Base-by-base conservation (phyloP, 176 grass and related monocot genomes). In the Aegilops tauschii region DNA sequence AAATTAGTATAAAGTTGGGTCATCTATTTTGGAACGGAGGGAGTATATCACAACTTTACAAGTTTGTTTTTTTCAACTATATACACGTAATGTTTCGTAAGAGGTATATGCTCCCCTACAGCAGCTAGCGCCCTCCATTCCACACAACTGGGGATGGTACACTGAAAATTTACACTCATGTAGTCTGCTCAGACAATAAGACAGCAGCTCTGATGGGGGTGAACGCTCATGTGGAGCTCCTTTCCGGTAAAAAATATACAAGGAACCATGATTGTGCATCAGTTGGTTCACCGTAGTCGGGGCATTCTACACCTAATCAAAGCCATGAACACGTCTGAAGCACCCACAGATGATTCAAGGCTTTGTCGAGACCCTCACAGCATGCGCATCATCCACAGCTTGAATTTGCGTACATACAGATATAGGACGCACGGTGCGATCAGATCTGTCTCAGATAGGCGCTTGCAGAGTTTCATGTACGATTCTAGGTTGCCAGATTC, bases 351-450 rank as follows among this genome's bases (percentile, higher is more conserved):
- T 52, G 64, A 85, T 85, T 73, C 36, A 85, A 68, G 63, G 39
- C 25, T 63, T 81, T 28, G 12, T 40, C 65, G 40, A 79, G 67
- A 37, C 72, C 44, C 73, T 93, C 87, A 98, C 73, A 98, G 88
- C 93, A 95, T 95, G 84, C 91, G 94, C 29, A 89, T 83, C 87
- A 98, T 92, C 96, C 96, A 98, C 52, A 94, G 85, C 81, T 94
- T 98, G 79, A 89, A 90, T 83, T 94, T 92, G 31, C 80, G 78
- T 87, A 98, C 86, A 31, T 98, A 92, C 49, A 98, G 77, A 90
- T 95, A 98, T n/a, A 98, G 27, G 50, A 94, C 76, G 36, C 93
- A 98, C 2, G 96, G 90, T 12, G 90, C 96, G 23, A 96, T 90
- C 59, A 98, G 77, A 90, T 92, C 93, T 59, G 77, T 87, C 73